These are phyloP conservation scores for Cladosporium sphaerospermum DNA, from an alignment of 2,329 filamentous ascomycete species.

Conservation along the genomic window DNA sequence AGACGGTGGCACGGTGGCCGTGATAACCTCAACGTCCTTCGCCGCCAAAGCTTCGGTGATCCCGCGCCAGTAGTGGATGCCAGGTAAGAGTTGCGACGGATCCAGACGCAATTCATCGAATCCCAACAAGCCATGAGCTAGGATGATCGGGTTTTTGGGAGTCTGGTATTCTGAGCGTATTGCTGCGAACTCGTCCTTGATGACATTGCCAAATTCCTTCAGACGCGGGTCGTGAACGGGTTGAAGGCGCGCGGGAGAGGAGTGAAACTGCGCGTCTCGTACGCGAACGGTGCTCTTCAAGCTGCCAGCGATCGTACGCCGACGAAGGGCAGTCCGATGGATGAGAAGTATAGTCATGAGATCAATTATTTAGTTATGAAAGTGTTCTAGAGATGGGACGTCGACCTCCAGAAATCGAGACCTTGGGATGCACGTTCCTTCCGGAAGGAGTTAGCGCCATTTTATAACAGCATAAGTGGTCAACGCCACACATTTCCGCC, in stretches of 20 bases:
- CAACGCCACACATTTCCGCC: too few relatives aligned
- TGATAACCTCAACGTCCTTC: slow-evolving; percentile 56
- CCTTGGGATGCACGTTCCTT: too few relatives aligned
- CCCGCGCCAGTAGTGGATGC: slow-evolving; percentile 59
- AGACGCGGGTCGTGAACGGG: slow-evolving; percentile 21
- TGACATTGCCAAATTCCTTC: slow-evolving; percentile 14
- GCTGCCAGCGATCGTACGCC: neutral
- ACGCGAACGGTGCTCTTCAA: neutral
- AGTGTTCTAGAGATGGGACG: too few relatives aligned
- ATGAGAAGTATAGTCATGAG: slow-evolving; percentile 7
- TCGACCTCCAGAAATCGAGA: too few relatives aligned
- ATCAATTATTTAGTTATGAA: neutral
- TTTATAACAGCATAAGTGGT: too few relatives aligned
- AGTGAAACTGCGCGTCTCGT: neutral
- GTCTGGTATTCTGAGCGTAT: slow-evolving; percentile 51
- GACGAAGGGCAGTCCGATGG: slow-evolving; percentile 15
- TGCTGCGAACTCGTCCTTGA: slow-evolving; percentile 53
- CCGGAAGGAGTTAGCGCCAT: too few relatives aligned
- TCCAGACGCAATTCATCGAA: slow-evolving; percentile 54
- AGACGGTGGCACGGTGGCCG: slow-evolving; percentile 53
- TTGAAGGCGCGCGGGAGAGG: slow-evolving; percentile 8
- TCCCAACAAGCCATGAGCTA: slow-evolving; percentile 60
- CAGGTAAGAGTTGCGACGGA: slow-evolving; percentile 45
- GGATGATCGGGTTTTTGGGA: slow-evolving; percentile 53
- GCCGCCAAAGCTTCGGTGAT: slow-evolving; percentile 53